These are phyloP conservation scores for Phytopythium delawarense DNA, from an alignment of 352 stramenopile species.

Conservation along the genomic window DNA sequence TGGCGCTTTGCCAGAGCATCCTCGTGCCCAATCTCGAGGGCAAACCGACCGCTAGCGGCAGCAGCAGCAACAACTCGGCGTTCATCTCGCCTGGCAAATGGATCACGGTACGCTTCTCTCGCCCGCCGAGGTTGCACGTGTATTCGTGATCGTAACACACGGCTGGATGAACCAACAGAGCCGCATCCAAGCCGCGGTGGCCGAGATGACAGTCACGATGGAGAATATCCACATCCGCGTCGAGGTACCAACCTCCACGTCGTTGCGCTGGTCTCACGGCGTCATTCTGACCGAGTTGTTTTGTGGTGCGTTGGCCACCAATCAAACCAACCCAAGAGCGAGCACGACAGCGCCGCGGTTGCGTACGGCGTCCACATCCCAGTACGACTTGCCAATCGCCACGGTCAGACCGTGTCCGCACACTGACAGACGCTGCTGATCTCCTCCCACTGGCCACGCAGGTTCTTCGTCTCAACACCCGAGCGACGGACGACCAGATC, in stretches of 20 bases:
- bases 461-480: conserved; percentile 37
- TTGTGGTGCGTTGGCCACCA: background rate
- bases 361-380: conserved; percentile 60
- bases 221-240: conserved; percentile 65
- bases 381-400: conserved; percentile 14
- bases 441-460: conserved; percentile 12
- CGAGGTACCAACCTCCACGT: conserved; percentile 31
- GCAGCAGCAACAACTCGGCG: conserved; percentile 20
- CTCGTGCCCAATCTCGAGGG: conserved; percentile 17
- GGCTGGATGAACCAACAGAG: conserved; percentile 15
- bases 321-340: conserved; percentile 24
- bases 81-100: conserved; percentile 60
- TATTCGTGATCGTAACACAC: background rate
- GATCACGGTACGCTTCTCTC: conserved; percentile 33
- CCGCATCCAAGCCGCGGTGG: conserved; percentile 39
- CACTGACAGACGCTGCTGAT: background rate
- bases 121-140: background rate
- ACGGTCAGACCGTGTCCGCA: background rate
- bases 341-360: conserved; percentile 30
- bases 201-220: conserved; percentile 55
- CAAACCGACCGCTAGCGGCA: conserved; percentile 22
- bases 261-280: background rate
- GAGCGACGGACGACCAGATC: conserved; percentile 55
- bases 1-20: conserved; percentile 55
- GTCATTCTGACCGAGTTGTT: background rate